Evolutionary conservation across 2,329 filamentous ascomycete genomes (phyloP).

Genomic region (Fusarium bulbicola): DNA sequence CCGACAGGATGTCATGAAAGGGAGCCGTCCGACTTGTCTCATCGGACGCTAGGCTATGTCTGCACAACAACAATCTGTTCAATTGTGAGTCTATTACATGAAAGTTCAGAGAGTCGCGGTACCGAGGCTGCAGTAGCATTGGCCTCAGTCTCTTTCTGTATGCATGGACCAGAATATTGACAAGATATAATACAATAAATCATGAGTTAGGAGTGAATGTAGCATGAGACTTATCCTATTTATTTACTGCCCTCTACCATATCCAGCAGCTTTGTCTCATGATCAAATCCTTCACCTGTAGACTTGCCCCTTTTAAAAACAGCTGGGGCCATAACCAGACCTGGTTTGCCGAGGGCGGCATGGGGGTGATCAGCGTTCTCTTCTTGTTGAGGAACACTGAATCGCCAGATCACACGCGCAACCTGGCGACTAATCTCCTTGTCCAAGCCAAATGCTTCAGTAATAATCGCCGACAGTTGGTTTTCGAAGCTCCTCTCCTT

Average conservation of each 20-base stretch:
- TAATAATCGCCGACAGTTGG: not conserved
- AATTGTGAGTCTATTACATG: not conserved
- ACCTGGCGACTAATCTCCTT: not conserved
- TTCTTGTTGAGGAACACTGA: not conserved
- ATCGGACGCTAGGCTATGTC: not conserved
- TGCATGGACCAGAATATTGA: not conserved
- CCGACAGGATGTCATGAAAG: accelerated
- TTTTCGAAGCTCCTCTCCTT: not conserved
- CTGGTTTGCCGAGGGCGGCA: not conserved
- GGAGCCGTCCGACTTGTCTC: not conserved
- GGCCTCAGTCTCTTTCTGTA: not conserved
- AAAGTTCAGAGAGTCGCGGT: not conserved
- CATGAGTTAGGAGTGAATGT: accelerated
- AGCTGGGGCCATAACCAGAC: not conserved
- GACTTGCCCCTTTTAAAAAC: not conserved
- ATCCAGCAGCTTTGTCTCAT: not conserved
- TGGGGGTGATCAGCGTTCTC: not conserved
- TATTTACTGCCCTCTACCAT: not conserved
- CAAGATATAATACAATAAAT: not conserved
- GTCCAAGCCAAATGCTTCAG: not conserved
- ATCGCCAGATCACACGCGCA: not conserved
- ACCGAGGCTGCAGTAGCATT: not conserved
- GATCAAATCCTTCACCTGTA: not conserved
- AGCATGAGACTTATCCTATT: accelerated
- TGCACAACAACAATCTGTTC: not conserved